Conservation (phyloP, 495 filamentous ascomycete species). For the Penicillium verhagenii region DNA sequence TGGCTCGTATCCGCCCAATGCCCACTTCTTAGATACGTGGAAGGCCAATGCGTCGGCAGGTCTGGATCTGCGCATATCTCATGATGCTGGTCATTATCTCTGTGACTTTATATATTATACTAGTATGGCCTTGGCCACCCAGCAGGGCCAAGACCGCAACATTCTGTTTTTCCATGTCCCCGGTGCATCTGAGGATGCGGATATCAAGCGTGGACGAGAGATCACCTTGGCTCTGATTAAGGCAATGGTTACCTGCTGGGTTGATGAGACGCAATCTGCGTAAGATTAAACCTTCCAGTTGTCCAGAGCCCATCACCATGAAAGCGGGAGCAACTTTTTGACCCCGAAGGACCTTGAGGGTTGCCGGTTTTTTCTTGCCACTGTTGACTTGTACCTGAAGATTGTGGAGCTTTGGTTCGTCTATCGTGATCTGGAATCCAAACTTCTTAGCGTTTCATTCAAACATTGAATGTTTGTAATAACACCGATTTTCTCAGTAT, state of each 20-base stretch:
- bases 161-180: constrained; percentile 83
- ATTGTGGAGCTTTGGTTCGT: too few species aligned
- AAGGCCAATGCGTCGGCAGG: constrained; percentile 31
- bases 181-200: constrained; percentile 50
- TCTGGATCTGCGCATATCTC: constrained; percentile 61
- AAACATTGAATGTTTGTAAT: too few species aligned
- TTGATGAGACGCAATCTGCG: constrained; percentile 23
- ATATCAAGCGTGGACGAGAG: constrained; percentile 58
- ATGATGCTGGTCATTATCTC: constrained; percentile 76
- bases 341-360: too few species aligned
- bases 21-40: constrained; percentile 37
- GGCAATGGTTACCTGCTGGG: constrained; percentile 57
- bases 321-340: too few species aligned
- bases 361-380: too few species aligned
- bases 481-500: too few species aligned
- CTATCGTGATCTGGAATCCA: too few species aligned
- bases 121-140: constrained; percentile 57
- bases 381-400: too few species aligned
- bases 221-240: constrained; percentile 69
- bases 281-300: not conserved
- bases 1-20: constrained; percentile 31
- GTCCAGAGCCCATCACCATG: too few species aligned
- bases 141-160: constrained; percentile 49
- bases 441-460: too few species aligned
- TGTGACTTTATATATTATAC: constrained; percentile 89